These are phyloP conservation scores for Kuraishia piskuri DNA, from an alignment of 805 yeast species.

Conservation along the genomic window DNA sequence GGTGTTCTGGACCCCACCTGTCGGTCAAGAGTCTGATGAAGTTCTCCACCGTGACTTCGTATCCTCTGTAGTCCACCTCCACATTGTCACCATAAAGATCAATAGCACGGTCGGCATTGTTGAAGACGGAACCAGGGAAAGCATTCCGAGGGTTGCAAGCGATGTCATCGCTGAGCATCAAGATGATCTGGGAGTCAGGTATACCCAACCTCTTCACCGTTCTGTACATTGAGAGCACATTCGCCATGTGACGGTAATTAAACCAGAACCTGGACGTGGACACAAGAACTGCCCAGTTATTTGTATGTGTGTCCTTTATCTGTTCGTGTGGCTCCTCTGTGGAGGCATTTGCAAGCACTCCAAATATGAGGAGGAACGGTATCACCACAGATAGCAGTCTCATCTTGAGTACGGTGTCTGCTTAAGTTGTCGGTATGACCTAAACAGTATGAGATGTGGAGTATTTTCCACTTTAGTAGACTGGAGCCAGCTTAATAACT, in stretches of 20 bases:
- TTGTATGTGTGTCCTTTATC: constrained; percentile 31
- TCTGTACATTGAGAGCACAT: constrained; percentile 86
- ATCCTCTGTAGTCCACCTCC: constrained; percentile 95
- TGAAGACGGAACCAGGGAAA: constrained; percentile 93
- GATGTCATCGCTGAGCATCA: constrained; percentile 94
- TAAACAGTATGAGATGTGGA: too few relatives aligned
- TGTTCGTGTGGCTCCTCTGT: background rate
- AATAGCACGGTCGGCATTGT: constrained; percentile 83
- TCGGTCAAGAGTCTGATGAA: constrained; percentile 89
- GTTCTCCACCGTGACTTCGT: constrained; percentile 96
- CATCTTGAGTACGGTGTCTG: background rate
- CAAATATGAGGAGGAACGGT: background rate
- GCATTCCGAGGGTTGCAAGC: constrained; percentile 96
- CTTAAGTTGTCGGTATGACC: too few relatives aligned
- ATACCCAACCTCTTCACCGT: constrained; percentile 94
- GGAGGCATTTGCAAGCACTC: background rate
- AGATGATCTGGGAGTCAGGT: constrained; percentile 93
- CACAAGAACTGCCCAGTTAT: constrained; percentile 81
- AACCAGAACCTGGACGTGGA: constrained; percentile 98
- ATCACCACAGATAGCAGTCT: background rate
- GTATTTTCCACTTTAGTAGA: too few relatives aligned
- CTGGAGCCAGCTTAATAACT: too few relatives aligned
- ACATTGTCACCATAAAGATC: constrained; percentile 92
- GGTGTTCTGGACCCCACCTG: constrained; percentile 92
- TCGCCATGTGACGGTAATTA: constrained; percentile 97